These are phyloP conservation scores for Cercospora berteroae DNA, from an alignment of 2,329 filamentous ascomycete genomes.

Conservation along the genomic window DNA sequence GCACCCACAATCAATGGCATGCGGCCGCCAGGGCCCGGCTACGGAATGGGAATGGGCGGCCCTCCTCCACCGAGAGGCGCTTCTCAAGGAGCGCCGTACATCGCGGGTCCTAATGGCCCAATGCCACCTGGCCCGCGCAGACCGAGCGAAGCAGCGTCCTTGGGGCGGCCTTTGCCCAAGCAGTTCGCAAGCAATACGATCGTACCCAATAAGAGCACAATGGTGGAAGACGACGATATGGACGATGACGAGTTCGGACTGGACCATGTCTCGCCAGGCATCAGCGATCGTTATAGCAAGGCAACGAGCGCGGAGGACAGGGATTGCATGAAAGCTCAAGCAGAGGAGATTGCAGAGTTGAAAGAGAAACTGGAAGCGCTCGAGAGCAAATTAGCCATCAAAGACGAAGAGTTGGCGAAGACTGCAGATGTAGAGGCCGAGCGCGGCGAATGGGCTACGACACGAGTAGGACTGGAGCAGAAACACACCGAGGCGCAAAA, in stretches of 20 bases:
- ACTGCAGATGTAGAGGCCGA: slow-evolving; percentile 18
- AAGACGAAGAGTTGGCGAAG: slow-evolving; percentile 54
- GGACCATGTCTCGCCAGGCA: slow-evolving; percentile 26
- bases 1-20: slow-evolving; percentile 36
- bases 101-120: slow-evolving; percentile 30
- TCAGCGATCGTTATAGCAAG: slow-evolving; percentile 20
- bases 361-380: slow-evolving; percentile 70
- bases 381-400: slow-evolving; percentile 66
- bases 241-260: slow-evolving; percentile 40
- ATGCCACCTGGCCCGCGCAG: slow-evolving; percentile 46
- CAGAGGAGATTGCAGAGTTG: slow-evolving; percentile 71
- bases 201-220: slow-evolving; percentile 94
- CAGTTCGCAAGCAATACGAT: slow-evolving; percentile 95
- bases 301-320: slow-evolving; percentile 55
- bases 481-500: slow-evolving; percentile 50
- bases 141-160: slow-evolving; percentile 39
- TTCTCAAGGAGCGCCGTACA: slow-evolving; percentile 27
- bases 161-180: slow-evolving; percentile 76
- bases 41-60: slow-evolving; percentile 28
- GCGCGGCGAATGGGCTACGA: slow-evolving; percentile 31
- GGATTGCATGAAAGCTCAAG: slow-evolving; percentile 73
- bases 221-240: slow-evolving; percentile 84
- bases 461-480: slow-evolving; percentile 66
- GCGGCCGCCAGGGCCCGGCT: slow-evolving; percentile 36
- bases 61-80: slow-evolving; percentile 28